Percentiles rank a stretch among this genome's conserved stretches.
phyloP scores from a whole-genome alignment of 139 green algal genomes.

The Tetratostichococcus sp. region DNA sequence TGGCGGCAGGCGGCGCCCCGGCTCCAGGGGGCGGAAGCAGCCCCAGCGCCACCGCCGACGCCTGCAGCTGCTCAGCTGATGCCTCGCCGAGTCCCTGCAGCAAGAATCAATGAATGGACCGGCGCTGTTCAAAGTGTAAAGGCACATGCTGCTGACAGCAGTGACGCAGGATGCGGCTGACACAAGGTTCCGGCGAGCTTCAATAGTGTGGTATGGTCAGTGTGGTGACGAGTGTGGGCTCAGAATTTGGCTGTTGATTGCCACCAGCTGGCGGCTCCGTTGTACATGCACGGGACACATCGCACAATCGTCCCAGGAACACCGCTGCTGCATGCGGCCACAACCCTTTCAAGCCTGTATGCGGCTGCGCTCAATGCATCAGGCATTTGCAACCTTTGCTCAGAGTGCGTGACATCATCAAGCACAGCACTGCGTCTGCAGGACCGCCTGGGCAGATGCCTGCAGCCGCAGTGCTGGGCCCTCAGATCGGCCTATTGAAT shows the following conservation, averaged over 20 bases:
- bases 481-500: background rate
- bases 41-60: background rate
- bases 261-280: background rate
- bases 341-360: too few relatives aligned
- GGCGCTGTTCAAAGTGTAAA: background rate
- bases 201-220: background rate
- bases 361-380: background rate
- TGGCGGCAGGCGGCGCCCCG: too few relatives aligned
- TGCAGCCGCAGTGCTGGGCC: too few relatives aligned
- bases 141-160: too few relatives aligned
- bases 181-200: background rate
- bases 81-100: background rate
- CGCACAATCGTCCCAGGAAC: too few relatives aligned
- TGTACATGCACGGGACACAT: too few relatives aligned
- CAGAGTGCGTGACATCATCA: too few relatives aligned
- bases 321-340: too few relatives aligned
- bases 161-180: background rate
- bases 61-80: background rate
- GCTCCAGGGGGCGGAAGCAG: background rate
- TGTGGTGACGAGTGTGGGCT: background rate
- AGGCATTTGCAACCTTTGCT: background rate
- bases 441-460: too few relatives aligned
- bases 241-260: background rate
- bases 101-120: background rate
- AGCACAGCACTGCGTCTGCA: background rate